These are phyloP conservation scores for Diutina catenulata DNA, from an alignment of 1,139 yeast species.

Conservation along the genomic window DNA sequence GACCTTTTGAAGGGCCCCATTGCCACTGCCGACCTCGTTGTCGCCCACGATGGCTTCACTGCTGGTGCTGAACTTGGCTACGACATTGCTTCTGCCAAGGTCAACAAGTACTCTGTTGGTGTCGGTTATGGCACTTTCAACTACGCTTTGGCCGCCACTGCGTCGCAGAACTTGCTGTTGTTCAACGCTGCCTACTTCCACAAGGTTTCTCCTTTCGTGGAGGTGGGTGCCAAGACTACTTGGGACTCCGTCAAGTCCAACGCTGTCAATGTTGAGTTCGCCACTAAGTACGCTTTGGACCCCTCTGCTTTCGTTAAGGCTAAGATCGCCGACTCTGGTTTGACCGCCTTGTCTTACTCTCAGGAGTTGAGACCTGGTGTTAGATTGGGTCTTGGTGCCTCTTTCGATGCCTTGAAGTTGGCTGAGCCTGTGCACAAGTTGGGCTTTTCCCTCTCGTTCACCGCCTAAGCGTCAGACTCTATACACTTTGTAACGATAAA, in stretches of 20 bases:
- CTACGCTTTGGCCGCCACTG: constrained; percentile 81
- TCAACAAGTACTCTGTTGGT: constrained; percentile 90
- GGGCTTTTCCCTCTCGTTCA: constrained; percentile 87
- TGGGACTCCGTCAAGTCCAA: constrained; percentile 78
- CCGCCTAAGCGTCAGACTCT: constrained; percentile 44
- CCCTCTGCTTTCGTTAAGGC: constrained; percentile 85
- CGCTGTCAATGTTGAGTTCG: constrained; percentile 75
- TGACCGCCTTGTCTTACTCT: constrained; percentile 89
- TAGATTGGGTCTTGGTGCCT: constrained; percentile 93
- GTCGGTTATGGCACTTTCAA: constrained; percentile 85
- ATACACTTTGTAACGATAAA: no score
- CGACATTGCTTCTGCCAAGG: constrained; percentile 86
- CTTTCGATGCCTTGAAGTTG: constrained; percentile 91
- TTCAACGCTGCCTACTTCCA: constrained; percentile 97
- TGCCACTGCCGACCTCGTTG: constrained; percentile 88
- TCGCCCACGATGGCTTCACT: constrained; percentile 93
- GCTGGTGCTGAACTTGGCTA: constrained; percentile 97
- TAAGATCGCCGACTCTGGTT: constrained; percentile 93
- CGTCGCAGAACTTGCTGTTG: constrained; percentile 80
- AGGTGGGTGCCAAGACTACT: constrained; percentile 97
- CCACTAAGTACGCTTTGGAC: constrained; percentile 90
- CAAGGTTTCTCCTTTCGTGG: constrained; percentile 80
- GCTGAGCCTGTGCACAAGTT: constrained; percentile 97
- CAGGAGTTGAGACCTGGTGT: constrained; percentile 96
- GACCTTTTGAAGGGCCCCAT: constrained; percentile 93